Conservation (phyloP, 192 early-diverging fungal genomes). For the Coemansia sp. region DNA sequence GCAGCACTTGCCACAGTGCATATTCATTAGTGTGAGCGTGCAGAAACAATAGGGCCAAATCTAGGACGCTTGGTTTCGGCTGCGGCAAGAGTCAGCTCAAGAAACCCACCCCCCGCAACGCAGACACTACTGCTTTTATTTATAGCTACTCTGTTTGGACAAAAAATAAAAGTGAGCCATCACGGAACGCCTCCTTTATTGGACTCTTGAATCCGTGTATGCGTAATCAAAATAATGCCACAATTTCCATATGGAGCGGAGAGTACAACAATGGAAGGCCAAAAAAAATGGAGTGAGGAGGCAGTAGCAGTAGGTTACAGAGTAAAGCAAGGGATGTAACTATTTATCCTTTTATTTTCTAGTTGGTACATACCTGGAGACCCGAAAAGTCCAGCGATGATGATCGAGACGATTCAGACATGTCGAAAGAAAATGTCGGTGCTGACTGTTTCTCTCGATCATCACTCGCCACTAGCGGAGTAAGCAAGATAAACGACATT, state of each 20-base stretch:
- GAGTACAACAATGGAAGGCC: constrained; percentile 3
- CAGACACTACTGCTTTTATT: background rate
- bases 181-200: background rate
- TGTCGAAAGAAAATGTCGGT: background rate
- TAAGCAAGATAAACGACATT: constrained; percentile 46
- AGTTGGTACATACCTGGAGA: background rate
- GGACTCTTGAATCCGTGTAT: background rate
- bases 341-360: background rate
- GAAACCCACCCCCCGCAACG: background rate
- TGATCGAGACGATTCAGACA: constrained; percentile 1
- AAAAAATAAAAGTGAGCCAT: background rate
- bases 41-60: constrained; percentile 6
- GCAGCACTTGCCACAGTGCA: background rate
- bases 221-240: background rate
- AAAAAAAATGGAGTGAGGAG: background rate
- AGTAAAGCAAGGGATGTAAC: background rate
- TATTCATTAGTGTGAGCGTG: background rate
- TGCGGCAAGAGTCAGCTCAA: background rate
- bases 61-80: background rate
- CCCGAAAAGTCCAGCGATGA: constrained; percentile 3
- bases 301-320: background rate
- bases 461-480: constrained; percentile 22
- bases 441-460: background rate
- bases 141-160: background rate
- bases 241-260: background rate